Percentiles rank a stretch among this genome's conserved stretches.
Conservation (phyloP, 1,284 basidiomycete genomes). For the Crucibulum parvulum region DNA sequence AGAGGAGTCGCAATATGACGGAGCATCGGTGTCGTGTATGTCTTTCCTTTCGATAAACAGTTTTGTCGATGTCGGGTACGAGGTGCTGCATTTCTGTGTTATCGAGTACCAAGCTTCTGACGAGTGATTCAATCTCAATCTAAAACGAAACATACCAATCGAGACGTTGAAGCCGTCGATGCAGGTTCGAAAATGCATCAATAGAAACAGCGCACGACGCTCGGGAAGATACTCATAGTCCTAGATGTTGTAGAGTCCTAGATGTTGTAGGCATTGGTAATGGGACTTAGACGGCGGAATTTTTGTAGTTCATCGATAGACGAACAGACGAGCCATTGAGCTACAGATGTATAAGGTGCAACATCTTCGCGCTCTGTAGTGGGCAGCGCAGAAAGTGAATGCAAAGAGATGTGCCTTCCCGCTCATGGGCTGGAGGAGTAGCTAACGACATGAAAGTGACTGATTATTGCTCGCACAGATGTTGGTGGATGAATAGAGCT, state of each 20-base stretch:
- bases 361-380: conserved; percentile 41
- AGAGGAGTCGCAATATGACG: conserved; percentile 48
- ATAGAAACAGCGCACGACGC: conserved; percentile 50
- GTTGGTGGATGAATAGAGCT: conserved; percentile 41
- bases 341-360: conserved; percentile 54
- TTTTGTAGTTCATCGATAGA: conserved; percentile 33
- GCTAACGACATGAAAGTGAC: conserved; percentile 49
- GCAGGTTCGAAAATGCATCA: conserved; percentile 36
- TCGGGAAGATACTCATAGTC: conserved; percentile 46
- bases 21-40: conserved; percentile 46
- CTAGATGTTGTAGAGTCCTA: conserved; percentile 34
- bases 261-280: conserved; percentile 44
- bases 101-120: conserved; percentile 49
- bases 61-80: conserved; percentile 37
- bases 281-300: conserved; percentile 46
- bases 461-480: conserved; percentile 30
- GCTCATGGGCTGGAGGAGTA: conserved; percentile 54
- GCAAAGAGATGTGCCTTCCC: conserved; percentile 14
- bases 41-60: conserved; percentile 35
- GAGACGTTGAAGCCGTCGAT: conserved; percentile 43
- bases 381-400: conserved; percentile 38
- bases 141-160: conserved; percentile 63
- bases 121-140: conserved; percentile 59
- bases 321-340: conserved; percentile 55
- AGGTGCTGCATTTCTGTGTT: conserved; percentile 53